These are phyloP conservation scores for Colletotrichum sp. DNA, from an alignment of 2,329 filamentous ascomycete genomes.

Conservation along the genomic window DNA sequence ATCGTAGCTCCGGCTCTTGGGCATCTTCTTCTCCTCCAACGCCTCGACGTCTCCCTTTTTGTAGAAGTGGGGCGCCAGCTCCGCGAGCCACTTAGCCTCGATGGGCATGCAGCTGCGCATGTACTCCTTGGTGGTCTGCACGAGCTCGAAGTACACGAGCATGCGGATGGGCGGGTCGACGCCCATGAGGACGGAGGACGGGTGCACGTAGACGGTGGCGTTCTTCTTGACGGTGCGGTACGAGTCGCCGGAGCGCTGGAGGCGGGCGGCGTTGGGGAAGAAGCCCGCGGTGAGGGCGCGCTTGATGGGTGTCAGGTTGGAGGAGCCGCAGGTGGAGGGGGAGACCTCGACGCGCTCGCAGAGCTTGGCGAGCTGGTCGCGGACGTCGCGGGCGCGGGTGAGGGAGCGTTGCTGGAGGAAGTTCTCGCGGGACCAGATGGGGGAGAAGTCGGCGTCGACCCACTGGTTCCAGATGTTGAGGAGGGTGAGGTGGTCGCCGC, in stretches of 20 bases:
- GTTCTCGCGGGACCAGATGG: conserved; percentile 89
- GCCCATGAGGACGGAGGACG: conserved; percentile 80
- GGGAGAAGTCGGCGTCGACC: conserved; percentile 89
- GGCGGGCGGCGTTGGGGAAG: conserved; percentile 87
- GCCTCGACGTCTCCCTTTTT: conserved; percentile 89
- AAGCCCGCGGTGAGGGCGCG: conserved; percentile 91
- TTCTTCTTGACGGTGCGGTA: conserved; percentile 94
- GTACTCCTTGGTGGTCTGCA: conserved; percentile 88
- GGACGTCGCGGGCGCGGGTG: conserved; percentile 85
- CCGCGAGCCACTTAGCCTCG: conserved; percentile 82
- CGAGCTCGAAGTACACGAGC: conserved; percentile 86
- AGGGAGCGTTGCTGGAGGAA: conserved; percentile 92
- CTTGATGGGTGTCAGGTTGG: conserved; percentile 79
- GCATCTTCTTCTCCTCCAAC: conserved; percentile 74
- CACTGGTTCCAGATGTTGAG: conserved; percentile 96
- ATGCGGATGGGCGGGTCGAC: conserved; percentile 78
- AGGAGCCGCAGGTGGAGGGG: conserved; percentile 69
- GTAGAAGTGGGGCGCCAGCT: conserved; percentile 93
- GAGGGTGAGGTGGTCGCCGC: conserved; percentile 86
- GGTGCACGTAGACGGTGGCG: conserved; percentile 89
- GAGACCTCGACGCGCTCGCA: conserved; percentile 92
- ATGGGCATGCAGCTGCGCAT: conserved; percentile 89
- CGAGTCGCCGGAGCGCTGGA: conserved; percentile 83
- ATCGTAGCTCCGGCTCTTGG: conserved; percentile 34
- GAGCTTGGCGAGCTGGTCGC: conserved; percentile 89